Base-by-base conservation (phyloP, 352 stramenopile genomes). In the Phytopythium ostracodes region DNA sequence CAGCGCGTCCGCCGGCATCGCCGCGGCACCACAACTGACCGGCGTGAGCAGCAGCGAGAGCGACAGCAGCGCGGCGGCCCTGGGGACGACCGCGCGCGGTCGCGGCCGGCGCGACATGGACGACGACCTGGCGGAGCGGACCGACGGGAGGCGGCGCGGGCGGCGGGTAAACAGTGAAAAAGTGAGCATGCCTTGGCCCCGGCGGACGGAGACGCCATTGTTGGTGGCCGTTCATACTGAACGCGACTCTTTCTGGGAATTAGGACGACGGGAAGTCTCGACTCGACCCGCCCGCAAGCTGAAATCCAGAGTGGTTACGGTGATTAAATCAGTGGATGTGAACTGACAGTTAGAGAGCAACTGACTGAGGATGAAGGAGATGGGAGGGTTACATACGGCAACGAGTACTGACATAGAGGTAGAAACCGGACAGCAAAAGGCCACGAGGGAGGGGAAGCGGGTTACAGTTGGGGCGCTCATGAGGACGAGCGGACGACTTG, bases 351-450 rank as follows among this genome's bases (percentile, higher is more conserved):
- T 43, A 14, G 17, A 18, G 38, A 18, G 5, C 11, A 18, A 20
- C 17, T 15, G 38, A 43, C 20, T 6, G 38, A 20, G 4, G 31
- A 36, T 36, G 9, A 36, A 9, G 31, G 9, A 36, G 31, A 36
- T 36, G 31, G 9, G 31, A 36, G 31, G 31, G 31, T 43, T 43
- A 43, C 38, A n/a, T 18, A 20, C 38, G 7, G 38, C 2, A 6
- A 15, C 6, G 38, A 6, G 20, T 18, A 47, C 40, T 51, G 44
- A 51, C 1, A 51, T 51, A 51, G 22, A 17, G 43, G n/a, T 10
- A 22, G 20, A 27, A 27, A 49, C 44, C 22, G 44, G 44, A 51
- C 44, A 51, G 44, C 24, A 51, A 51, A 51, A 51, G 44, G 44
- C 44, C 44, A 15, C 22, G 44, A 51, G 44, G 44, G 20, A 10